phyloP scores from a whole-genome alignment of 305 asterid genomes.

The Plantago coronopus region DNA sequence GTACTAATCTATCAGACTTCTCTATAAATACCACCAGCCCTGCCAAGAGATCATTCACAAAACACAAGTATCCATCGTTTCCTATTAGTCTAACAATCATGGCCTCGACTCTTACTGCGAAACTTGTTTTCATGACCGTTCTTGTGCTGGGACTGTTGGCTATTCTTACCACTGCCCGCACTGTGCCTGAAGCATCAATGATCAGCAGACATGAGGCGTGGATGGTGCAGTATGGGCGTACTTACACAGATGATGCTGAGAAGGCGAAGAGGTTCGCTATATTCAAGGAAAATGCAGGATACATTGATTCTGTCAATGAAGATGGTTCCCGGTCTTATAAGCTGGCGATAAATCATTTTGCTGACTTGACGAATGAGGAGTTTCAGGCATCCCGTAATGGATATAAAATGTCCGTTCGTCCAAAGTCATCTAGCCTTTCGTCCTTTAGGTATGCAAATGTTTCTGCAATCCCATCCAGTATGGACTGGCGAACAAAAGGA shows the following conservation, averaged over 20 bases:
- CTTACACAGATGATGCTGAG: not conserved
- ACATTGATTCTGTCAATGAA: not conserved
- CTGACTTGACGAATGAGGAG: too few relatives aligned
- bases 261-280: not conserved
- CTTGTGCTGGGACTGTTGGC: not conserved
- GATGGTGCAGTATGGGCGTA: not conserved
- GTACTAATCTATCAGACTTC: too few relatives aligned
- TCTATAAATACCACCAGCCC: too few relatives aligned
- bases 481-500: constrained; percentile 39
- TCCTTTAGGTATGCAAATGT: constrained; percentile 31
- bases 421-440: not conserved
- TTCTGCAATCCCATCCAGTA: constrained; percentile 23
- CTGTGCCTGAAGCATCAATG: not conserved
- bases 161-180: not conserved
- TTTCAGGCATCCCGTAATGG: not conserved
- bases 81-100: too few relatives aligned
- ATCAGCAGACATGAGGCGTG: not conserved
- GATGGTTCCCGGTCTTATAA: not conserved
- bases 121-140: not conserved
- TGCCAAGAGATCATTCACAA: too few relatives aligned
- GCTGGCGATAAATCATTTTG: too few relatives aligned
- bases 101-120: not conserved
- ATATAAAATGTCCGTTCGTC: not conserved
- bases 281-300: not conserved
- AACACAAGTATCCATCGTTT: too few relatives aligned